These are phyloP conservation scores for Pseudocercospora crystallina DNA, from an alignment of 2,329 filamentous ascomycete genomes.

Conservation along the genomic window DNA sequence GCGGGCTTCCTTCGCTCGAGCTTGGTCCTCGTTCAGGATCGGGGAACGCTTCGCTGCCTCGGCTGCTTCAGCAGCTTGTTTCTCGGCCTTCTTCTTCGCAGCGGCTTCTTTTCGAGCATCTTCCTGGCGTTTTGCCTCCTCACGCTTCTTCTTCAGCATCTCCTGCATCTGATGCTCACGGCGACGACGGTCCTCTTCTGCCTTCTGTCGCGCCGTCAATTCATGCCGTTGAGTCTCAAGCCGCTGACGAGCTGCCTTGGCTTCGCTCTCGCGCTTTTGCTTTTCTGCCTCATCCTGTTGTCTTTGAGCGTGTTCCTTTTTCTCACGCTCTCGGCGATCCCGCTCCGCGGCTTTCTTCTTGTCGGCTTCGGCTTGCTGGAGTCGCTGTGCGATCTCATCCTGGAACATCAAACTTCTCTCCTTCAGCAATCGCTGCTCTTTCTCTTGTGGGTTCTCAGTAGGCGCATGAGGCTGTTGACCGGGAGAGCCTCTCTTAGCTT, in stretches of 20 bases:
- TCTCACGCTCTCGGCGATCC: neutral
- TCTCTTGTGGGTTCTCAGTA: neutral
- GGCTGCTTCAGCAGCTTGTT: neutral
- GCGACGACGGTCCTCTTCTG: neutral
- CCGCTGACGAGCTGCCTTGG: neutral
- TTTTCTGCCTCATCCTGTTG: neutral
- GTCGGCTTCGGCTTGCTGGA: conserved; percentile 2
- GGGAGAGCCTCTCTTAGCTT: too few species aligned
- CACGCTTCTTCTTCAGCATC: neutral
- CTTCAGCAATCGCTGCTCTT: neutral
- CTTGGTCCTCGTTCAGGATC: conserved; percentile 4
- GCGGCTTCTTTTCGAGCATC: neutral
- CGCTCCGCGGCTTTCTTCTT: neutral
- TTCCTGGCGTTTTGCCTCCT: neutral
- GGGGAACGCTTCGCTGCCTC: neutral
- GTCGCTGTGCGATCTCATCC: neutral
- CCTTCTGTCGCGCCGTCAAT: neutral
- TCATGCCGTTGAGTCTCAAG: neutral
- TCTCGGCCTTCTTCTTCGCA: conserved; percentile 1
- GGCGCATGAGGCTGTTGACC: neutral
- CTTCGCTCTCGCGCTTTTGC: neutral
- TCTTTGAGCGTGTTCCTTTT: neutral
- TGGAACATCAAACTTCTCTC: neutral
- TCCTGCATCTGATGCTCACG: neutral
- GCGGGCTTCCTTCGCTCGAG: conserved; percentile 8